Base-by-base conservation (phyloP, 345 rosid species). In the Acer yangbiense region DNA sequence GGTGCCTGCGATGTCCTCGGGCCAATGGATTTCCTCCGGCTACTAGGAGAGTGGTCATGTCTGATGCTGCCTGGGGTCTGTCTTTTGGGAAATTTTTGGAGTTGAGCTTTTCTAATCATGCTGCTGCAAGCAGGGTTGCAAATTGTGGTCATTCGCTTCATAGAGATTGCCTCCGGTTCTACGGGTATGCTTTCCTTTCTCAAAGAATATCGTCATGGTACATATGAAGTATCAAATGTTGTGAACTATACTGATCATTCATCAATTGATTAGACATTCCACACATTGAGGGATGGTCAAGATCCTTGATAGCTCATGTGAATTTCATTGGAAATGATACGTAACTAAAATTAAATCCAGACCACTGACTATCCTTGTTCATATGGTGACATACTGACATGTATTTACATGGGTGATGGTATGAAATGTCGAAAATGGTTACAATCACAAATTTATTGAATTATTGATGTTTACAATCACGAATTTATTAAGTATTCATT, bases 81-180 rank as follows among this genome's bases (percentile, higher is more conserved):
- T 96, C 99, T 57, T 94, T 96, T 73, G 98, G 99, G 60, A 96
- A 96, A 71, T 94, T 96, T 84, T 84, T 96, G 90, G 98, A 96
- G 86, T 91, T 96, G 78, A 96, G 98, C 87, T 94, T 96, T 78
- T 96, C 99, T 78, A 96, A 96, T 80, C 99, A 96, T 86, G 98
- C 97, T 43, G 97, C 99, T 67, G 99, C 98, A 57, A 96, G 97
- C 88, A 92, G 99, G 84, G 99, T 96, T 75, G 99, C 99, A 58
- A 92, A 91, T 79, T 96, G 98, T 61, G 98, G 99, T 67, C 99
- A 96, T 87, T 96, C 99, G 48, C 95, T 96, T 79, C 98, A 96
- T 72, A 90, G 99, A 83, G 98, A 96, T 79, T 96, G 99, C 86
- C 98, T 96, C 76, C 97, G 98, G 72, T 96, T 96, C 81, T 96